Base-by-base conservation (phyloP, 768 basidiomycete genomes). In the Trametes maxima region DNA sequence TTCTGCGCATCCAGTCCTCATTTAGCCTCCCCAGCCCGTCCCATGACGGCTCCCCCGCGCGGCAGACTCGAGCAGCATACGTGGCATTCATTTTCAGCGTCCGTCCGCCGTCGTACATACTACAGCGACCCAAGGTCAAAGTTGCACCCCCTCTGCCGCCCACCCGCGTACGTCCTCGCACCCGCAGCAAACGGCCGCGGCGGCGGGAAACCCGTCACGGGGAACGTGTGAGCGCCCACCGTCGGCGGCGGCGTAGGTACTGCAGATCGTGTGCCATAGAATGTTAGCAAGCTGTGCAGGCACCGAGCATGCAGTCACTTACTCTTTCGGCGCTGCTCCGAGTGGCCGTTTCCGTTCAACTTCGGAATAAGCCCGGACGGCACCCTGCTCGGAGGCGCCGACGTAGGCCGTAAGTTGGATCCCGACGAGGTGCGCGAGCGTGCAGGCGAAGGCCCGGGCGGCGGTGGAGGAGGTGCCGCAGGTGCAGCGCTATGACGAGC, bases 161-260 rank as follows among this genome's bases (percentile, higher is more conserved):
- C 88, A 69, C 85, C 86, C 13, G 73, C 75, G 70, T 95, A 95
- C 43, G 77, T 76, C 69, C 80, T 88, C 28, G 71, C 66, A 35
- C 70, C 76, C 5, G 72, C 68, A 37, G 71, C 70, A 72, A 92
- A 94, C 25, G 78, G 77, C 42, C 90, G 83, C 4, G 92, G 92
- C 14, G 86, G 85, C 1, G 92, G 92, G 70, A 94, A 92, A 52
- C 87, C 90, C 14, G 78, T 75, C n/a, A 86, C 82, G 7, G 90
- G 90, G 70, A 92, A 94, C 16, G 79, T 86, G 68, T 91, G 88
- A 22, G 79, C 72, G 10, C 90, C 90, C 43, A 81, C 82, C 56
- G 79, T 84, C 2, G 90, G 83, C 24, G 85, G 85, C 6, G 84
- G 84, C 4, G 82, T 76, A 21, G 85, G 81, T 47, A 83, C 83